Conservation (phyloP, 225 moss, liverwort and hornwort species). For the Thuidium tamariscinum region DNA sequence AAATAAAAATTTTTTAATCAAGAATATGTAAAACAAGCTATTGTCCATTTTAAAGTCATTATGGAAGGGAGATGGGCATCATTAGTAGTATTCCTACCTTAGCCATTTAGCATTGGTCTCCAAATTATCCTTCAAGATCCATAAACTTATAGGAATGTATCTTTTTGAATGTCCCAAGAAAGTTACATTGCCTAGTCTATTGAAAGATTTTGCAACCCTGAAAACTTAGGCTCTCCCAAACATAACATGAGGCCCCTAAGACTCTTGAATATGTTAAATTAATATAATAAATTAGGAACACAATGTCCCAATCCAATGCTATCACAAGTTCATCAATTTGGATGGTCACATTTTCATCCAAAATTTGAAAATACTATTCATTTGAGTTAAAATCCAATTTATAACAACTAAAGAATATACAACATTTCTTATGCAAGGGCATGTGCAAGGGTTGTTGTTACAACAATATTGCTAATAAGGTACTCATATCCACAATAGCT, state of each 20-base stretch:
- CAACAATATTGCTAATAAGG: fast-evolving
- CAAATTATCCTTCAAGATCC: no score
- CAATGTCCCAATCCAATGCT: neutral
- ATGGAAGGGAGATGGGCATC: no score
- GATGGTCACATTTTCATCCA: neutral
- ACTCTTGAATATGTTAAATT: neutral
- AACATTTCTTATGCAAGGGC: neutral
- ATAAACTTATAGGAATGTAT: neutral
- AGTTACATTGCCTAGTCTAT: neutral
- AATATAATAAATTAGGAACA: neutral
- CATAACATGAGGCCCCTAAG: neutral
- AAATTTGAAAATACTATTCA: neutral
- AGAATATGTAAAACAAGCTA: no score
- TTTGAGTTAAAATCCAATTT: neutral
- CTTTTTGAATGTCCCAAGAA: neutral
- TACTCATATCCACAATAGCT: fast-evolving
- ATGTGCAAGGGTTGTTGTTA: neutral
- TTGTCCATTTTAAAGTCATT: no score
- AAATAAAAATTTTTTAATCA: no score
- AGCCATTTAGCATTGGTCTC: no score
- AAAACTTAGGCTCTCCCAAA: neutral
- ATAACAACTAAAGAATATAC: neutral
- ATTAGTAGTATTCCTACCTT: no score
- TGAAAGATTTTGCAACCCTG: neutral
- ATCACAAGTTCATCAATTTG: neutral